These are phyloP conservation scores for Fusarium nygamai DNA, from an alignment of 2,329 filamentous ascomycete species.

Conservation along the genomic window DNA sequence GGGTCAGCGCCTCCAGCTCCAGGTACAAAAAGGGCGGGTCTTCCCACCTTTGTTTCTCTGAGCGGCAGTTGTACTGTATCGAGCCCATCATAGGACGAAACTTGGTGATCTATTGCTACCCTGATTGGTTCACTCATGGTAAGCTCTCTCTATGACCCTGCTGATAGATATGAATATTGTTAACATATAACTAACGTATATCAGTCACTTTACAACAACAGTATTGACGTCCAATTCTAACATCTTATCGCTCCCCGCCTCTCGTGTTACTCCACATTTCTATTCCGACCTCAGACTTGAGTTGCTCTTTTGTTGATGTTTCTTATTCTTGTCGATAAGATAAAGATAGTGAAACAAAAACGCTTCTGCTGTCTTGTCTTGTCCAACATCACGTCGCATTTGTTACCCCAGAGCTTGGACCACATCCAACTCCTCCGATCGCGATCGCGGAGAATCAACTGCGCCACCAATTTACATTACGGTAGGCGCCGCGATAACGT, in stretches of 20 bases:
- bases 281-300: conserved; percentile 2
- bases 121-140: conserved; percentile 26
- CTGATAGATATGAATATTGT: not conserved
- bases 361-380: not conserved
- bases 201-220: not conserved
- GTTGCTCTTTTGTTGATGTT: not conserved
- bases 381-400: conserved; percentile 7
- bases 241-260: conserved; percentile 5
- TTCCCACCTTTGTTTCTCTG: conserved; percentile 41
- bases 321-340: not conserved
- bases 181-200: not conserved
- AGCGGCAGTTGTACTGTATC: conserved; percentile 31
- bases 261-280: conserved; percentile 26
- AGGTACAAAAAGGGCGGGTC: conserved; percentile 48
- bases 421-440: conserved; percentile 15
- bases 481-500: conserved; percentile 26
- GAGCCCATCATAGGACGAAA: conserved; percentile 39
- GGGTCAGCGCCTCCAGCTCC: not conserved
- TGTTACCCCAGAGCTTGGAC: conserved; percentile 26
- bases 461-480: conserved; percentile 13
- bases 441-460: conserved; percentile 15
- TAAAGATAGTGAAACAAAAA: conserved; percentile 4
- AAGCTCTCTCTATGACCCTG: conserved; percentile 5
- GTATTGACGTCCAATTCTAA: not conserved
- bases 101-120: conserved; percentile 2